A percentile compares a stretch with the other conserved stretches of the same genome.
phyloP scores from a whole-genome alignment of 352 stramenopile species.

The Phytophthora hibernalis region DNA sequence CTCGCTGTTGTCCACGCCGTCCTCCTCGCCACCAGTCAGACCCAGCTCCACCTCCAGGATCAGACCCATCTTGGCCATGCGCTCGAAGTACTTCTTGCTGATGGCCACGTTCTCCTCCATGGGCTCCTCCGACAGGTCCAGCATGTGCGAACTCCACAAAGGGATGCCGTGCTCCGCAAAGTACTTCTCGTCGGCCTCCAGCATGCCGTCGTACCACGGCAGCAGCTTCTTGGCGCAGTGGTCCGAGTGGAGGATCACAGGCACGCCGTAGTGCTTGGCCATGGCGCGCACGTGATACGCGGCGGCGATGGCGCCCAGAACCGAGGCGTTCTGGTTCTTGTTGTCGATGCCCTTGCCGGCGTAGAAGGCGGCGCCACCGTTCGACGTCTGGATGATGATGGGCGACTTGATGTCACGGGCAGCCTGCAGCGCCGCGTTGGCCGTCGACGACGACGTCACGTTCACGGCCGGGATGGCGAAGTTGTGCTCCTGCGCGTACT shows the following conservation, averaged over 20 bases:
- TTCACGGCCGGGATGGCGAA: constrained; percentile 99
- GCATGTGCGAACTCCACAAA: constrained; percentile 98
- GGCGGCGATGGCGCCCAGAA: constrained; percentile 82
- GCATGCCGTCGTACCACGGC: constrained; percentile 98
- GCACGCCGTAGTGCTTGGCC: constrained; percentile 96
- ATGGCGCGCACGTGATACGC: constrained; percentile 97
- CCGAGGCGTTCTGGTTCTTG: constrained; percentile 90
- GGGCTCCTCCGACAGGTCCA: constrained; percentile 98
- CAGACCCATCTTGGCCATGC: constrained; percentile 96
- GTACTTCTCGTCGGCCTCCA: constrained; percentile 96
- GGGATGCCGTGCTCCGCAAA: constrained; percentile 94
- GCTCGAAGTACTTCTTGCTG: constrained; percentile 98
- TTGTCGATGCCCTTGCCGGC: constrained; percentile 97
- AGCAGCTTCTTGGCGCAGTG: constrained; percentile 99
- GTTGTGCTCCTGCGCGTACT: constrained; percentile 93
- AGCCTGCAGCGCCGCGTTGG: constrained; percentile 97
- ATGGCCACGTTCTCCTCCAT: constrained; percentile 98
- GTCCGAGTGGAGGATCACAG: constrained; percentile 98
- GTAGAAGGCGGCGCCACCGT: constrained; percentile 97
- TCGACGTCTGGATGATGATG: constrained; percentile 99
- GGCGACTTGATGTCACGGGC: constrained; percentile 96
- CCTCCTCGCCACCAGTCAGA: constrained; percentile 98
- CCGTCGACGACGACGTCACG: constrained; percentile 95
- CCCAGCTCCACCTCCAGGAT: constrained; percentile 99
- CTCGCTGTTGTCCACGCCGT: constrained; percentile 98